Base-by-base conservation (phyloP, 2,329 filamentous ascomycete species). In the Talaromyces verruculosus region DNA sequence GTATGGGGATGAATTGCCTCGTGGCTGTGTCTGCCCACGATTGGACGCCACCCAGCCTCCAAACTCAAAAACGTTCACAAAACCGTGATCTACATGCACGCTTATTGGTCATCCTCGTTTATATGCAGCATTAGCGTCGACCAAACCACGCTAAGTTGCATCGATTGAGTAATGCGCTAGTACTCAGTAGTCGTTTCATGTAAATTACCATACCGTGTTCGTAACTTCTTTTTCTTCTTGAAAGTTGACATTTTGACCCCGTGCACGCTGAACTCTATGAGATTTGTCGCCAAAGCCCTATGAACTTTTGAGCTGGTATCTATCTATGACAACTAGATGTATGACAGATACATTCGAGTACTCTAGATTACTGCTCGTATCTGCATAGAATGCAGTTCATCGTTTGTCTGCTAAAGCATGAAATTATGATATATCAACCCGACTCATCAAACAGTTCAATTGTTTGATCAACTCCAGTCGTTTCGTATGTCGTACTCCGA, bases 191-290 rank as follows among this genome's bases (percentile, higher is more conserved):
- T n/a, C 5, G 41, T 43, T 57, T 57, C 53, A 57, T 39, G 33
- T 57, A 57, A 57, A 57, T 57, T 57, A 57, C 53, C 33, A 15
- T 57, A 57, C 53, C n/a, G 53, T 57, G n/a, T 22, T 35, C 5
- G 15, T 35, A 25, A 25, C 25, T 25, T 25, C 1, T 5, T 55
- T 7, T 8, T 37, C 7, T 37, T 37, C 33, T n/a, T 13, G 7
- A 19, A n/a, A 15, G 5, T 19, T 51, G 11, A 30, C 15, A 19
- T 19, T 37, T 22, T 37, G 53, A 33, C 53, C 33, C 53, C 53
- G 53, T 37, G 53, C 51, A 15, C 53, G 33, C 33, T 25, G 53
- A 55, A 55, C 51, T 55, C 51, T 55, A n/a, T 35, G 17, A 57
- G 30, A 57, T 37, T 57, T 57, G 33, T 15, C 19, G 53, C 53